Evolutionary conservation across 768 basidiomycete genomes (phyloP).

Genomic region (Cubamyces lactineus): DNA sequence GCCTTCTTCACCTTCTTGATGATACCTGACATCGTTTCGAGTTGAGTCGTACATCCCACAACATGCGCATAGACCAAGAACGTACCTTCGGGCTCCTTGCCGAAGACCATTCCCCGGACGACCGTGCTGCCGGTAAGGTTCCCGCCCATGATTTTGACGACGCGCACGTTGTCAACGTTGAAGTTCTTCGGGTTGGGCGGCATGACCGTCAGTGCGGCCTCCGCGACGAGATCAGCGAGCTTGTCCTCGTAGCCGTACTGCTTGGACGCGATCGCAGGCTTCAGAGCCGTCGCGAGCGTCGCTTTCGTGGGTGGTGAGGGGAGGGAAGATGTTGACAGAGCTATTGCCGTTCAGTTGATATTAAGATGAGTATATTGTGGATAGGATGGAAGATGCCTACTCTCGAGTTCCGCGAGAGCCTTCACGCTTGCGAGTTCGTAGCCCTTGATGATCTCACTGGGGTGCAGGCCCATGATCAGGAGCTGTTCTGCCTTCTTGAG

Average conservation of each 20-base stretch:
- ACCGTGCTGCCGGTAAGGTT: conserved; percentile 83
- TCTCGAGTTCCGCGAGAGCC: conserved; percentile 85
- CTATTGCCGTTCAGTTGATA: conserved; percentile 41
- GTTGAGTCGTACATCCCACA: neutral
- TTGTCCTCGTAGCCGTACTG: conserved; percentile 93
- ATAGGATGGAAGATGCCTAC: conserved; percentile 53
- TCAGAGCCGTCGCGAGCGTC: conserved; percentile 74
- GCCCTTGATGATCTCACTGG: conserved; percentile 92
- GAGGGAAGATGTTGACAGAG: conserved; percentile 67
- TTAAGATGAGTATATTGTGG: neutral
- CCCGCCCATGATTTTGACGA: conserved; percentile 98
- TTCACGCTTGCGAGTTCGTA: conserved; percentile 90
- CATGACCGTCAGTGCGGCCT: conserved; percentile 93
- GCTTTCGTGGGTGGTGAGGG: conserved; percentile 72
- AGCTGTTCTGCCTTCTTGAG: conserved; percentile 92
- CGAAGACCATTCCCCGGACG: conserved; percentile 98
- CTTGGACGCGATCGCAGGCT: conserved; percentile 94
- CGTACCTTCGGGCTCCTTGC: conserved; percentile 90
- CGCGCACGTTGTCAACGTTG: conserved; percentile 97
- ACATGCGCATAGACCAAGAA: neutral
- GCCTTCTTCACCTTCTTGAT: conserved; percentile 82
- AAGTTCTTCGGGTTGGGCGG: conserved; percentile 86
- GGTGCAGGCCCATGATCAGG: conserved; percentile 95
- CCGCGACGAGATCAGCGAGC: conserved; percentile 83
- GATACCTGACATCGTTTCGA: conserved; percentile 52